Percentiles rank a stretch among this genome's conserved stretches.
These are phyloP conservation scores for Podila verticillata DNA, from an alignment of 192 early-diverging fungal species.

Conservation along the genomic window DNA sequence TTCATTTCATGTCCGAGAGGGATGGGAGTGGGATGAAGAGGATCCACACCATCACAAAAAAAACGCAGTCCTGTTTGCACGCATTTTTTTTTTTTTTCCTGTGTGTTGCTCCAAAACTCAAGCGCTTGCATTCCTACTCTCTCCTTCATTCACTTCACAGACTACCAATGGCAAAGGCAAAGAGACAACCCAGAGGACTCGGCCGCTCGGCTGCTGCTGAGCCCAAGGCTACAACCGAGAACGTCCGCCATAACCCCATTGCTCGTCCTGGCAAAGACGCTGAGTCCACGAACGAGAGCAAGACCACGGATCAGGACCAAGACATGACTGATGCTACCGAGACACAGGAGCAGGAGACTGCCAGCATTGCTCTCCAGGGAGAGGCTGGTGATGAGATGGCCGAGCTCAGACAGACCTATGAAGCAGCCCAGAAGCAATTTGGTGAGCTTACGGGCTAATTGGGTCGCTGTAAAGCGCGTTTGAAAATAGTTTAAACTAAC, in stretches of 20 bases:
- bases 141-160: neutral
- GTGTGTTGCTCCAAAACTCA: neutral
- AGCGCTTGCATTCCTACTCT: neutral
- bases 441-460: conserved; percentile 14
- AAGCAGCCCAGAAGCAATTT: conserved; percentile 58
- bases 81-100: neutral
- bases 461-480: neutral
- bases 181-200: conserved; percentile 57
- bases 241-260: conserved; percentile 27
- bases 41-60: no score
- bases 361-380: conserved; percentile 51
- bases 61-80: no score
- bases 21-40: no score
- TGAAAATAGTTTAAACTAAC: neutral
- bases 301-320: conserved; percentile 9
- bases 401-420: conserved; percentile 58
- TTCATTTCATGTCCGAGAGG: no score
- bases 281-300: conserved; percentile 1
- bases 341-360: conserved; percentile 26
- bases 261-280: neutral
- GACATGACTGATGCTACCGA: conserved; percentile 6
- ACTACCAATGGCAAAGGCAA: conserved; percentile 51
- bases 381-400: conserved; percentile 62
- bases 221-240: conserved; percentile 10
- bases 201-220: conserved; percentile 45